These are phyloP conservation scores for Casaregolazyma lundiana DNA, from an alignment of 1,139 yeast genomes.

Conservation along the genomic window DNA sequence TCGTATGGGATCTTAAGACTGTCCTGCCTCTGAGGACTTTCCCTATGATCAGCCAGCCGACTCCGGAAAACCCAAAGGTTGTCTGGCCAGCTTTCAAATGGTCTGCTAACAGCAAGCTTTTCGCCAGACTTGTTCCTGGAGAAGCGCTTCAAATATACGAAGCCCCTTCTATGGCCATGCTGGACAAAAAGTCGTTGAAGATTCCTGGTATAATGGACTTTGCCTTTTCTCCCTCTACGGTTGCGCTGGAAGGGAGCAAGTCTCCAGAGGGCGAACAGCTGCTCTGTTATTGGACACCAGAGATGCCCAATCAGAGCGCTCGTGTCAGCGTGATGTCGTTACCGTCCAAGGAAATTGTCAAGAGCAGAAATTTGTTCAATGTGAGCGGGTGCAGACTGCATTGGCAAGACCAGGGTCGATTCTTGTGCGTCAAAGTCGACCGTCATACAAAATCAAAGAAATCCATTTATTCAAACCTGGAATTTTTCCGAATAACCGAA, in stretches of 20 bases:
- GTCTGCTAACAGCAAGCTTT: conserved; percentile 89
- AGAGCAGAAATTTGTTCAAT: conserved; percentile 92
- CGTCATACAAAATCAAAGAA: conserved; percentile 95
- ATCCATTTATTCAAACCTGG: conserved; percentile 86
- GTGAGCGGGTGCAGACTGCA: conserved; percentile 87
- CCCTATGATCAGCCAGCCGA: conserved; percentile 71
- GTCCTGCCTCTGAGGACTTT: conserved; percentile 86
- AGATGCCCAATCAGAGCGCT: conserved; percentile 86
- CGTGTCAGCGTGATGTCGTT: conserved; percentile 89
- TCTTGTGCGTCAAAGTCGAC: conserved; percentile 89
- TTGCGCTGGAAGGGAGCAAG: conserved; percentile 50
- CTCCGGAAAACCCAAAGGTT: conserved; percentile 54
- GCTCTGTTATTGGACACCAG: conserved; percentile 96
- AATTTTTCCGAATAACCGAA: conserved; percentile 82
- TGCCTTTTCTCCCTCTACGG: conserved; percentile 92
- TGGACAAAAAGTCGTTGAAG: conserved; percentile 83
- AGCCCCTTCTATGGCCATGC: conserved; percentile 61
- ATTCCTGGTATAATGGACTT: conserved; percentile 86
- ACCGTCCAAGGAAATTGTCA: conserved; percentile 74
- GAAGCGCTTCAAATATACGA: conserved; percentile 82
- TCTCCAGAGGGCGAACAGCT: conserved; percentile 53
- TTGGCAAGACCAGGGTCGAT: conserved; percentile 90
- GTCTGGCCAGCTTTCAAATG: conserved; percentile 98
- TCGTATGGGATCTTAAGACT: conserved; percentile 86
- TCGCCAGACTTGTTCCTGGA: conserved; percentile 93